Evolutionary conservation across 345 rosid genomes (phyloP).

Genomic region (Eucalyptus curtisii): DNA sequence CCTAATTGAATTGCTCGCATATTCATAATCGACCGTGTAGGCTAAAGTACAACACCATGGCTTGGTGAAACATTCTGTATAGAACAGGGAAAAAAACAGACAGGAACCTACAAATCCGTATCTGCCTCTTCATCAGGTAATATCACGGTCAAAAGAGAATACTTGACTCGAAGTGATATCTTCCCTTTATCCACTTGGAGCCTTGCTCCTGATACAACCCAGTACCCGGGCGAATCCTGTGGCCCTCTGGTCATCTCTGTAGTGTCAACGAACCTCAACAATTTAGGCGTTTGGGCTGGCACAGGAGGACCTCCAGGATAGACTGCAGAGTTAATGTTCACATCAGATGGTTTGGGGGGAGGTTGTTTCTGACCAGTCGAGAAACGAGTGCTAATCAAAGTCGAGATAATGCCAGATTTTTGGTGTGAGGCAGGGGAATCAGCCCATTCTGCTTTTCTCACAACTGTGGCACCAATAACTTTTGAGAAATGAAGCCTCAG

Average conservation of each 20-base stretch:
- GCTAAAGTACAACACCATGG: background rate
- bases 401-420: constrained; percentile 32
- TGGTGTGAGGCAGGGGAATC: constrained; percentile 26
- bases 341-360: constrained; percentile 30
- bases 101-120: background rate
- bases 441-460: constrained; percentile 28
- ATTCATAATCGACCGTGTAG: background rate
- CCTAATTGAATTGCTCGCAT: background rate
- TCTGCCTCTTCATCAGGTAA: constrained; percentile 3
- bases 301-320: constrained; percentile 41
- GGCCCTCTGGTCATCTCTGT: constrained; percentile 46
- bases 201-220: constrained; percentile 40
- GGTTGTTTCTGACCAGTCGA: constrained; percentile 21
- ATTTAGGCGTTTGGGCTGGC: constrained; percentile 26
- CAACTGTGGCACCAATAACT: constrained; percentile 13
- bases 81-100: background rate
- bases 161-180: constrained; percentile 34
- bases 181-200: constrained; percentile 27
- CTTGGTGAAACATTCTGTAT: background rate
- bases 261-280: constrained; percentile 31
- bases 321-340: constrained; percentile 35
- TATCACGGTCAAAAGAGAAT: constrained; percentile 17
- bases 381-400: constrained; percentile 36
- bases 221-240: constrained; percentile 37
- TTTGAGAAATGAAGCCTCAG: constrained; percentile 29